Percentiles rank a stretch among this genome's conserved stretches.
Conservation (phyloP, 805 yeast genomes). For the Candida berthetii region DNA sequence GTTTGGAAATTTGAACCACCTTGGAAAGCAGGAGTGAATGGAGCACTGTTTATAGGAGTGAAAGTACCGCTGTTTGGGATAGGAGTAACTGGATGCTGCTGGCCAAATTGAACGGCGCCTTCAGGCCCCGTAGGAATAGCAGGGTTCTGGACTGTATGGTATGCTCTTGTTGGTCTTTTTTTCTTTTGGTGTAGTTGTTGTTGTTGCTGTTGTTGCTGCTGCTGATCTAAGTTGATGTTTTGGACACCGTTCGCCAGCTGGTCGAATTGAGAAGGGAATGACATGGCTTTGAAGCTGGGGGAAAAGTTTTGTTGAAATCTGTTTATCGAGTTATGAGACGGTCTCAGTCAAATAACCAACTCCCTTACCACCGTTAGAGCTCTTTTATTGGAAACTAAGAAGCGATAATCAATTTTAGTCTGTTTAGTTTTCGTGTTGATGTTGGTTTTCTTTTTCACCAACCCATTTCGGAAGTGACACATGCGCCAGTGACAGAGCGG, state of each 20-base stretch:
- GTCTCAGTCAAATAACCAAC: too few relatives aligned
- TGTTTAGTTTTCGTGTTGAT: too few relatives aligned
- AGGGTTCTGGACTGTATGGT: slow-evolving; percentile 9
- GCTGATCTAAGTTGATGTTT: slow-evolving; percentile 2
- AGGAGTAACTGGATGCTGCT: background rate
- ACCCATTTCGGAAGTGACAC: too few relatives aligned
- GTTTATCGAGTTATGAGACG: too few relatives aligned
- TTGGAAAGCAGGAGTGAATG: background rate
- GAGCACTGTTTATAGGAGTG: background rate
- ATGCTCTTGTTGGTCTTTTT: slow-evolving; percentile 17
- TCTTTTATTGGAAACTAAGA: too few relatives aligned
- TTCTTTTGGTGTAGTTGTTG: slow-evolving; percentile 8
- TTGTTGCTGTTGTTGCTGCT: slow-evolving; percentile 3
- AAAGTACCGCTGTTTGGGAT: background rate
- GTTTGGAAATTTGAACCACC: background rate
- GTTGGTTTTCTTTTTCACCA: too few relatives aligned
- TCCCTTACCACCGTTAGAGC: too few relatives aligned
- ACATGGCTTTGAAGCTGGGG: background rate
- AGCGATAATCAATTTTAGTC: too few relatives aligned
- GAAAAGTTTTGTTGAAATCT: too few relatives aligned
- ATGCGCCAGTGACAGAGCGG: too few relatives aligned
- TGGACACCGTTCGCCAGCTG: slow-evolving; percentile 3
- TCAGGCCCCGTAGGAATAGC: background rate
- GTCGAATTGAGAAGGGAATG: background rate
- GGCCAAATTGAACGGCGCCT: background rate